Evolutionary conservation across 345 rosid genomes (phyloP).

Genomic region (Euphorbia tirucalli): DNA sequence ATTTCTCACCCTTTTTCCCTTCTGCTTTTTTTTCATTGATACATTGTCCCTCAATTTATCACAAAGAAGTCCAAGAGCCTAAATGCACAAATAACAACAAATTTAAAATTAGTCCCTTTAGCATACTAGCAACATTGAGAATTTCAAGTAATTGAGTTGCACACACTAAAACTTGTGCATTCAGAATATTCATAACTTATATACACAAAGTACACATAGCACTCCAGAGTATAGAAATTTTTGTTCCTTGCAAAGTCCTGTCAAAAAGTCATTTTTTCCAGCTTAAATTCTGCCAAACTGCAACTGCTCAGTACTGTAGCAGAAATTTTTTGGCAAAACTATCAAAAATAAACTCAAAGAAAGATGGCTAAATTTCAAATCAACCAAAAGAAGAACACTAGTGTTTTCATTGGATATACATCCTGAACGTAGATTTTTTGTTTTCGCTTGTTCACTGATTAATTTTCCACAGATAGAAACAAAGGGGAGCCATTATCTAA

Average conservation of each 20-base stretch:
- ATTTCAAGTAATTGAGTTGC: neutral
- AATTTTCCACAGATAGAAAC: neutral
- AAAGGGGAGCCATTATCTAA: neutral
- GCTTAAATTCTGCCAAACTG: neutral
- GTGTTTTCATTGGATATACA: neutral
- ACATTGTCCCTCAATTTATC: conserved; percentile 54
- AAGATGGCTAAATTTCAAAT: neutral
- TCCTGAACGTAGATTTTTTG: neutral
- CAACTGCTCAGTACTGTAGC: neutral
- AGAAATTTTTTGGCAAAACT: neutral
- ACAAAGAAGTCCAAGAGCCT: conserved; percentile 82
- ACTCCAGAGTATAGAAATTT: neutral
- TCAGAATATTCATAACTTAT: neutral
- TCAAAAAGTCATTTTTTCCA: neutral
- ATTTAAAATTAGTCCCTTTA: neutral
- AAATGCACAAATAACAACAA: conserved; percentile 17
- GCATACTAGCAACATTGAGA: neutral
- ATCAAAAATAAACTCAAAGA: neutral
- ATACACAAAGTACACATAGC: neutral
- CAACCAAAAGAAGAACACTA: neutral
- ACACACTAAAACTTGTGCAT: neutral
- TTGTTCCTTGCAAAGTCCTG: neutral
- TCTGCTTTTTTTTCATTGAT: conserved; percentile 41
- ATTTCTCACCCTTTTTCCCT: conserved; percentile 38
- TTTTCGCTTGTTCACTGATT: neutral